Evolutionary conservation across 78 protist species (phyloP).

Genomic region (Mastigamoeba balamuthi): DNA sequence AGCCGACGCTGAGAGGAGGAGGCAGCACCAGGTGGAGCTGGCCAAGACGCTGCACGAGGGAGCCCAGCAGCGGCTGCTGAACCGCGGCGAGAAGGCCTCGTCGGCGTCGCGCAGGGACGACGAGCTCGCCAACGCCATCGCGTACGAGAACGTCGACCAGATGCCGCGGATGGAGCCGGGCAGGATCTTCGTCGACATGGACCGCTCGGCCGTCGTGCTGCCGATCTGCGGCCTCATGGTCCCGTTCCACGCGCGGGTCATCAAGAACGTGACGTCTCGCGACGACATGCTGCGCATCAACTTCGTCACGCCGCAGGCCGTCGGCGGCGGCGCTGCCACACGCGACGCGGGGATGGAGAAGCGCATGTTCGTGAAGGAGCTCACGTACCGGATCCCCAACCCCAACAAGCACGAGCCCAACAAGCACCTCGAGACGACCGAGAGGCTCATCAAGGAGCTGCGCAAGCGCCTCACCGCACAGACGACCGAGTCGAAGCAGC

Average conservation of each 20-base stretch:
- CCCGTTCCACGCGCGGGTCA: slow-evolving; percentile 82
- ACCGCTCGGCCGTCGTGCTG: slow-evolving; percentile 50
- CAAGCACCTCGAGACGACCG: slow-evolving; percentile 5
- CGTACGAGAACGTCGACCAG: not conserved
- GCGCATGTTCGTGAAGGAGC: slow-evolving; percentile 59
- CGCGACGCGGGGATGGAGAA: slow-evolving; percentile 4
- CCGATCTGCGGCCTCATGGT: slow-evolving; percentile 76
- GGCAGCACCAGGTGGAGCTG: not conserved
- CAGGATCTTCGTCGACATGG: slow-evolving; percentile 56
- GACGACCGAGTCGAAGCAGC: slow-evolving; percentile 10
- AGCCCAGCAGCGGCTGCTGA: not conserved
- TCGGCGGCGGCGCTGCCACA: slow-evolving; percentile 9
- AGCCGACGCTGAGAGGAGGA: not conserved
- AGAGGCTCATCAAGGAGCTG: slow-evolving; percentile 49
- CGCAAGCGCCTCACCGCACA: slow-evolving; percentile 37
- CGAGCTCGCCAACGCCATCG: not conserved
- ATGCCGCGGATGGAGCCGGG: not conserved
- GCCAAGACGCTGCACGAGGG: not conserved
- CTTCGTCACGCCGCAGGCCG: slow-evolving; percentile 43
- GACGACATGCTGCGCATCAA: slow-evolving; percentile 64
- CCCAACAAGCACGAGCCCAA: too few species aligned
- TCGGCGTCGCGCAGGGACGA: not conserved
- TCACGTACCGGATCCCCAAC: slow-evolving; percentile 44
- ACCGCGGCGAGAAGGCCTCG: not conserved
- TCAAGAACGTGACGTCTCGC: slow-evolving; percentile 64